Conservation (phyloP, 83 land plant genomes). For the Picea abies region DNA sequence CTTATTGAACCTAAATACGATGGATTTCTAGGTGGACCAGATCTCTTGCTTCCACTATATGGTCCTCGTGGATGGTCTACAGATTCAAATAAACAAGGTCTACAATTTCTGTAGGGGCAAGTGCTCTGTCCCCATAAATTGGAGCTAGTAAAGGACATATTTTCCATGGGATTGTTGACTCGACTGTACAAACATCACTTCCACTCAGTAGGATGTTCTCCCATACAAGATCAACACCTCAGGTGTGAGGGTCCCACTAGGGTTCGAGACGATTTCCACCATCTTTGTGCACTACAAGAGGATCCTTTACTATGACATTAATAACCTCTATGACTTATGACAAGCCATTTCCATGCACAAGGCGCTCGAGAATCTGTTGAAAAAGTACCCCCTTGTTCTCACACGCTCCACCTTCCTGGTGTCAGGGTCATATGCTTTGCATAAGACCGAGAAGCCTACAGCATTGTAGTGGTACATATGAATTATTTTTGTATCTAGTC, state of each 20-base stretch:
- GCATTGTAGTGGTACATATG: too few species aligned
- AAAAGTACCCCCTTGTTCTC: slow-evolving; percentile 72
- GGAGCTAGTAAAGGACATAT: slow-evolving; percentile 23
- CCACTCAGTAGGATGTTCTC: slow-evolving; percentile 75
- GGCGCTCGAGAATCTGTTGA: slow-evolving; percentile 37
- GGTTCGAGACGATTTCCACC: slow-evolving; percentile 71
- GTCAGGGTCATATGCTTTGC: slow-evolving; percentile 33
- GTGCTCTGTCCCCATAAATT: slow-evolving; percentile 37
- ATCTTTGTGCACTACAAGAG: slow-evolving; percentile 67
- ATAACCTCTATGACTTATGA: slow-evolving; percentile 69
- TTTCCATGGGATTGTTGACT: slow-evolving; percentile 52
- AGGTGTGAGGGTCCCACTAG: slow-evolving; percentile 37
- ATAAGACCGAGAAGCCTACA: too few species aligned
- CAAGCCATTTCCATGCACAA: slow-evolving; percentile 66
- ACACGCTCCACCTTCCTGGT: slow-evolving; percentile 80
- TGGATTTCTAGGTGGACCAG: slow-evolving; percentile 56
- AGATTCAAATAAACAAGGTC: slow-evolving; percentile 95
- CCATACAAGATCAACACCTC: slow-evolving; percentile 77
- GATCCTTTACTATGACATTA: slow-evolving; percentile 63
- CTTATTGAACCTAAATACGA: slow-evolving; percentile 47
- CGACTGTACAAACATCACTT: slow-evolving; percentile 54
- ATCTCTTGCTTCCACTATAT: slow-evolving; percentile 53
- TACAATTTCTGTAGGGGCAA: slow-evolving; percentile 77
- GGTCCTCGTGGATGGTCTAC: slow-evolving; percentile 80
- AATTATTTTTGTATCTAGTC: too few species aligned